phyloP scores from a whole-genome alignment of 768 basidiomycete genomes.

The Russula vinacea region DNA sequence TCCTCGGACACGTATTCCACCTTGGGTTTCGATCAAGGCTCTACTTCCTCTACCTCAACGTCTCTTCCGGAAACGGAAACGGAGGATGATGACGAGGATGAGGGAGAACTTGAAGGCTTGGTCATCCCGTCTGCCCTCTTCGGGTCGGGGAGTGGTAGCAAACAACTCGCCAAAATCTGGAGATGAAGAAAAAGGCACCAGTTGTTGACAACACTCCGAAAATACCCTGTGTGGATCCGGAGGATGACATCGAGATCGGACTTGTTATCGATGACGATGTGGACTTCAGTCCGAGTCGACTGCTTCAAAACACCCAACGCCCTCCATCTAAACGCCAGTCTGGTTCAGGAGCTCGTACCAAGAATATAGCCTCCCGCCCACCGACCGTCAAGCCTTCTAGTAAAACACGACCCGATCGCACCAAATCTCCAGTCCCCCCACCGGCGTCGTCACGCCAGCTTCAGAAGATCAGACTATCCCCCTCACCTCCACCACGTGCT shows the following conservation, averaged over 20 bases:
- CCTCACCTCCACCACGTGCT: slow-evolving; percentile 60
- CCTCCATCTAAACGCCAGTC: slow-evolving; percentile 37
- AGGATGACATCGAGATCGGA: slow-evolving; percentile 84
- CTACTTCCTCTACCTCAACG: slow-evolving; percentile 67
- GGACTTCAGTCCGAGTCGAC: slow-evolving; percentile 76
- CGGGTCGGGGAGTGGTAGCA: slow-evolving; percentile 61
- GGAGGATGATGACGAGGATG: slow-evolving; percentile 56
- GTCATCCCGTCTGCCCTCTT: slow-evolving; percentile 75
- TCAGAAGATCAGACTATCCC: slow-evolving; percentile 62
- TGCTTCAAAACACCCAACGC: slow-evolving; percentile 52
- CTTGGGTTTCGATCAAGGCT: slow-evolving; percentile 69
- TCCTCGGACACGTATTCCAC: slow-evolving; percentile 86
- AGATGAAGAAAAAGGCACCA: slow-evolving; percentile 53
- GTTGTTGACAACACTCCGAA: slow-evolving; percentile 54
- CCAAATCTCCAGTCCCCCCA: slow-evolving; percentile 69
- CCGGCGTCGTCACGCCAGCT: slow-evolving; percentile 71
- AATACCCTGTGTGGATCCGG: slow-evolving; percentile 57
- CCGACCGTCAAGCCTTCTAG: slow-evolving; percentile 55
- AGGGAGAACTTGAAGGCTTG: slow-evolving; percentile 76
- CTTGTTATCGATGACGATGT: slow-evolving; percentile 80
- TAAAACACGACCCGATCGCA: slow-evolving; percentile 57
- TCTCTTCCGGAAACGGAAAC: slow-evolving; percentile 71
- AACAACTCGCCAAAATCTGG: slow-evolving; percentile 51
- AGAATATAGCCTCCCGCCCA: slow-evolving; percentile 52
- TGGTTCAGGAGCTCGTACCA: slow-evolving; percentile 48